A percentile compares a stretch with the other conserved stretches of the same genome.
Conservation (phyloP, 2,329 filamentous ascomycete species). For the Aureobasidium sp. region DNA sequence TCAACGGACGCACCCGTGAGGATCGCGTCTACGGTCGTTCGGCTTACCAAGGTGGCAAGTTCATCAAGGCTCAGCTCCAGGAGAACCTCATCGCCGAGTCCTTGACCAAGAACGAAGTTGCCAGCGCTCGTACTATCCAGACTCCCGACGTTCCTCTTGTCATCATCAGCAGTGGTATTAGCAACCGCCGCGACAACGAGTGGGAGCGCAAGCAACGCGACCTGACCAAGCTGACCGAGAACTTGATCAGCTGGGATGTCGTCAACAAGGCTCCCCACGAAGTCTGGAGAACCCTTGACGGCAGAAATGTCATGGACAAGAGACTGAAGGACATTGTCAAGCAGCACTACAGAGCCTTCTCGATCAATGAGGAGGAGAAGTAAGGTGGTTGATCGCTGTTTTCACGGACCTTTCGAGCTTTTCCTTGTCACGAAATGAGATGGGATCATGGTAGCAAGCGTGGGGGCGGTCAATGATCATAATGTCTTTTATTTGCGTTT, state of each 20-base stretch:
- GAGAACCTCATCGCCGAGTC: slow-evolving; percentile 83
- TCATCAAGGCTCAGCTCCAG: slow-evolving; percentile 83
- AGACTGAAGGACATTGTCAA: slow-evolving; percentile 62
- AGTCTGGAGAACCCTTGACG: slow-evolving; percentile 71
- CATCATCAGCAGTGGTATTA: slow-evolving; percentile 72
- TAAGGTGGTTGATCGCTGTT: background rate
- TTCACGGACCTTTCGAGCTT: background rate
- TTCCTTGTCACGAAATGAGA: background rate
- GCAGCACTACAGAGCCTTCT: slow-evolving; percentile 16
- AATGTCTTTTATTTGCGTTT: slow-evolving; percentile 3
- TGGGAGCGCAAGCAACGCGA: slow-evolving; percentile 87
- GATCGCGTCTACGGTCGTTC: slow-evolving; percentile 79
- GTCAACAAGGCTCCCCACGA: slow-evolving; percentile 77
- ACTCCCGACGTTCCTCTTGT: slow-evolving; percentile 65
- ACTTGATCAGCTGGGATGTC: slow-evolving; percentile 75
- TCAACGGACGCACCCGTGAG: slow-evolving; percentile 68
- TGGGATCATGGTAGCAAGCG: background rate
- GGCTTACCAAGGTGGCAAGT: slow-evolving; percentile 71
- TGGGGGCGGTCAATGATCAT: background rate
- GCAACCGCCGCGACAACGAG: slow-evolving; percentile 54
- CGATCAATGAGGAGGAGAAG: slow-evolving; percentile 2
- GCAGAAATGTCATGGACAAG: slow-evolving; percentile 68
- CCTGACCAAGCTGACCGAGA: slow-evolving; percentile 69
- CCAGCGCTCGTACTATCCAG: slow-evolving; percentile 72
- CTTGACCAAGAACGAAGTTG: slow-evolving; percentile 74